Base-by-base conservation (phyloP, 352 stramenopile species). In the Pythium pyrilobum region DNA sequence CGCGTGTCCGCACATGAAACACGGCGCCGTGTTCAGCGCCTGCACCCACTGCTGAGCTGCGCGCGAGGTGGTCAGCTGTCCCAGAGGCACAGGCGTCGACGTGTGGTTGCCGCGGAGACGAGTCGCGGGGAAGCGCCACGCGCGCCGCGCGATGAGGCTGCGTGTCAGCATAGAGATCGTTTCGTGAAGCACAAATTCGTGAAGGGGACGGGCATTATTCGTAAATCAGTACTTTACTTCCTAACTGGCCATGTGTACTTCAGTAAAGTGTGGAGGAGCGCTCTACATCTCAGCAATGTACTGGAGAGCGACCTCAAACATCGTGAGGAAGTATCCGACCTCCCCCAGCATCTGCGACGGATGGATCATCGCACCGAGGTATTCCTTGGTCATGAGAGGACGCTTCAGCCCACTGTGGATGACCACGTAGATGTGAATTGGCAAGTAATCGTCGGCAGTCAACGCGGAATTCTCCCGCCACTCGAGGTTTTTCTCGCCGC, bases 271-370 rank as follows among this genome's bases (percentile, higher is more conserved):
- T n/a, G n/a, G n/a, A n/a, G n/a, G n/a, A n/a, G n/a, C n/a, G n/a
- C n/a, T n/a, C n/a, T 74, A 87, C 74, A 89, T 89, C 49, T 92
- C 79, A 43, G 76, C 81, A 67, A 94, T 81, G 66, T 92, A 94
- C 67, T 94, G 81, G 62, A 94, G 72, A 29, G 83, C 83, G 59
- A 89, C 83, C 48, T 91, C 81, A 36, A 94, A 92, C 81, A 94
- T 90, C 29, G 83, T 94, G 51, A 94, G 76, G 56, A 90, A 89
- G 58, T 94, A 94, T 23, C 83, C 83, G 24, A 88, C 73, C 56
- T 94, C 83, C 41, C 81, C 79, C 27, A 89, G 62, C 78, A 92
- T 90, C 62, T 85, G 71, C 18, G 72, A 87, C 53, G 83, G 83
- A 54, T 94, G 81, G 51, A 90, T 91, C 79, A 94, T 91, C 25